Evolutionary conservation across 1,284 basidiomycete species (phyloP), one percentile per base, ranked within the genome.

Genomic region (Puccinia triticina): DNA sequence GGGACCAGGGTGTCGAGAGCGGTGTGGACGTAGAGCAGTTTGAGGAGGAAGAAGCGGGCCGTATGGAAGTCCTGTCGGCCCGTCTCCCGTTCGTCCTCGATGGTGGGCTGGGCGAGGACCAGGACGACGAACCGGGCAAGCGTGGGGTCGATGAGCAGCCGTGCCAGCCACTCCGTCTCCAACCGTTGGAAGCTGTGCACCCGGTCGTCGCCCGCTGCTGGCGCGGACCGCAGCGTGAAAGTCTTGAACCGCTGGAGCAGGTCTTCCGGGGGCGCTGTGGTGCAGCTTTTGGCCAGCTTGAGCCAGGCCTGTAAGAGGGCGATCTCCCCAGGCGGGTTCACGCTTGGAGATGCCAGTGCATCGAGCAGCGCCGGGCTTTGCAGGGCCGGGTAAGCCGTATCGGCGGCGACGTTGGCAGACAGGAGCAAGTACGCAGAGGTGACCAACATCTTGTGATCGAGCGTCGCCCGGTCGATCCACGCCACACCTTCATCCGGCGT

Each of bases 81-180:
- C 50, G 46, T 32, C 29, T 12, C 23, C 21, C 50, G 43, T 23
- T 53, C 46, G 34, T 32, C 16, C 23, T 67, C 66, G 8, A 40
- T 34, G 32, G 16, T 2, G 50, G 37, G 48, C 32, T 32, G n/a
- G n/a, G 37, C 64, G 37, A 76, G 59, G 43, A 46, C 64, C 14
- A 59, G 59, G n/a, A 76, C 59, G 18, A 76, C 18, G 14, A 76
- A 46, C 29, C 64, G 55, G 57, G 59, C 59, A 59, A 76, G 61
- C 40, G 43, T 64, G 26, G 74, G 74, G 32, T 81, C 79, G 26
- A 34, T 53, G 12, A 81, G 57, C 3, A 74, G 53, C 23, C 61
- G 48, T 2, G 57, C 37, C 32, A 81, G 29, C 79, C 79, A 81
- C n/a, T 66, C 79, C 8, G 43, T 74, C 18, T 81, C 79, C 29